Evolutionary conservation across 176 grass and related monocot genomes (phyloP), one percentile per base, ranked within the genome.

Genomic region (Pharus latifolius): DNA sequence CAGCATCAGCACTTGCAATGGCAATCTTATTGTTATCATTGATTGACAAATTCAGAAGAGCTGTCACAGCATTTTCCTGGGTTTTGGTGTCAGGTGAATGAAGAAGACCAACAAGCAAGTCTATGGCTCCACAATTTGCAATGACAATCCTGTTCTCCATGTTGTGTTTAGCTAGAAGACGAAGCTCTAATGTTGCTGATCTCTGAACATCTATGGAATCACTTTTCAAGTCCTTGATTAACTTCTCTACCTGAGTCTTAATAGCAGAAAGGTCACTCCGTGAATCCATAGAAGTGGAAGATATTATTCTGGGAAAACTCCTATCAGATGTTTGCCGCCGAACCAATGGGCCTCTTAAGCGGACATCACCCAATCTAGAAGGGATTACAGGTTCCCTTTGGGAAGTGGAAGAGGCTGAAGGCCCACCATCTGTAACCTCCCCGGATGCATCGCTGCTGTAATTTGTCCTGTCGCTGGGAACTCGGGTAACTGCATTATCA

Each of bases 141-240:
- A 96, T 92, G 9, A 92, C 83, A 60, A 96, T 91, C 66, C 92
- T 87, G 60, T 96, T 92, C 80, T 96, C 92, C 92, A 89, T 96
- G 59, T 92, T 96, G 60, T 96, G 88, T 70, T 92, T 96, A 63
- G 92, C 85, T 54, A 96, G 80, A 83, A 82, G 80, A 25, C 92
- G 88, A 28, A 96, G 53, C 30, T 96, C 85, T 70, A 65, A 64
- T 32, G 88, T 79, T 45, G 92, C 80, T 52, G 57, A 70, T 68
- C 80, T 85, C 57, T 85, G 82, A 55, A 67, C 75, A 55, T 91
- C 92, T 48, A 73, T 2, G 16, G 83, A 92, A 47, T 92, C 82
- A 14, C 76, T 91, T 85, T 71, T 92, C 67, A 96, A 60, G 71
- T 92, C 83, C 50, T 84, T 85, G 14, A 87, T 69, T 42, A 88